phyloP scores from a whole-genome alignment of 73 alveolate species.

The Tetrahymena malaccensis region DNA sequence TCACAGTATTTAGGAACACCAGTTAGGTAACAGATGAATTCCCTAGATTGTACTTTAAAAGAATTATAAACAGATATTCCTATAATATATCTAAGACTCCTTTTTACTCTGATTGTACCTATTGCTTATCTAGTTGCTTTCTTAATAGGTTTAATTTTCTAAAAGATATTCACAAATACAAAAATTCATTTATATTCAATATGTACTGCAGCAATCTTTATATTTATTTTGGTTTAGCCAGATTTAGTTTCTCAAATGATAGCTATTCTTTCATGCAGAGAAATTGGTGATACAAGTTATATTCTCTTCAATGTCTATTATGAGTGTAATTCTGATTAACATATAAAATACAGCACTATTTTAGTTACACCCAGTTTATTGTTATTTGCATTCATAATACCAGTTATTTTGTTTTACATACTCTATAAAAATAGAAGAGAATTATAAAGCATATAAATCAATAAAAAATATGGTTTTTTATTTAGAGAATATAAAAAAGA shows the following conservation, averaged over 20 bases:
- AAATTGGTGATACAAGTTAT: not conserved
- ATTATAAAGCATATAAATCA: not conserved
- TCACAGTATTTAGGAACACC: not conserved
- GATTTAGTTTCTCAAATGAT: not conserved
- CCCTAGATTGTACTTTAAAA: not conserved
- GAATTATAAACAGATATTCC: conserved; percentile 1
- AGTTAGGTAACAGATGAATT: not conserved
- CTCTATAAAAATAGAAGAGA: not conserved
- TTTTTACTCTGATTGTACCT: not conserved
- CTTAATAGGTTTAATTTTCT: not conserved
- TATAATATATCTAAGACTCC: not conserved
- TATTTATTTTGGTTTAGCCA: not conserved
- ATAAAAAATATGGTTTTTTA: conserved; percentile 14
- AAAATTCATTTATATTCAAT: not conserved
- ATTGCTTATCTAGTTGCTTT: not conserved
- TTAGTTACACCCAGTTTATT: conserved; percentile 11
- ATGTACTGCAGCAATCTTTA: not conserved
- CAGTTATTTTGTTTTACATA: not conserved
- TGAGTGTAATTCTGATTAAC: conserved; percentile 3
- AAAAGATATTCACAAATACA: not conserved
- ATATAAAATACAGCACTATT: not conserved
- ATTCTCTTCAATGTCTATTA: not conserved
- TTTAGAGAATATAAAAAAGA: conserved; percentile 14
- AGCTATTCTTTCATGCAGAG: conserved; percentile 5
- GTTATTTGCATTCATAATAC: not conserved